Percentiles rank a stretch among this genome's conserved stretches.
Conservation (phyloP, 164 flowering plant species). For the Echeveria elegans region DNA sequence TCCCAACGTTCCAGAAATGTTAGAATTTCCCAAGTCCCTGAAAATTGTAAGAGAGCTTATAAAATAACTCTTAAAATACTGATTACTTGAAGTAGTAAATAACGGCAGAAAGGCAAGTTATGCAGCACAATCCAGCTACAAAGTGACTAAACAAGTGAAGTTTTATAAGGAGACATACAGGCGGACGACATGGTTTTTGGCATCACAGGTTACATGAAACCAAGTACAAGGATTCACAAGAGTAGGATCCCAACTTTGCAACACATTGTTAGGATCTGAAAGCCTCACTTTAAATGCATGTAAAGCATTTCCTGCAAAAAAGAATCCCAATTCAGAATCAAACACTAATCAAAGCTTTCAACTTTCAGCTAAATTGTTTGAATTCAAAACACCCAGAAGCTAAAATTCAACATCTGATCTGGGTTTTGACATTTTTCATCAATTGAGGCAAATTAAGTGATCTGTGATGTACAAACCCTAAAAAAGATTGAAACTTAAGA, state of each 20-base stretch:
- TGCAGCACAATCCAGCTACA: background rate
- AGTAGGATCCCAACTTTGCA: constrained; percentile 93
- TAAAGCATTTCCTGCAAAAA: constrained; percentile 57
- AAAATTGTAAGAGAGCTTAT: no score
- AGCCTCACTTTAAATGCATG: constrained; percentile 52
- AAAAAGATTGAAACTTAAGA: background rate
- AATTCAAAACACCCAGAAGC: background rate
- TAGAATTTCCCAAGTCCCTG: constrained; percentile 85
- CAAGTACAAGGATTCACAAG: constrained; percentile 89
- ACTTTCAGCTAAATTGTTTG: background rate
- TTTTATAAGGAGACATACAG: constrained; percentile 36
- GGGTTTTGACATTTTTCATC: background rate
- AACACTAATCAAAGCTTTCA: background rate
- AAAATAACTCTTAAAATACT: no score
- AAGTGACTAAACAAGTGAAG: background rate
- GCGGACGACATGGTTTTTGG: constrained; percentile 60
- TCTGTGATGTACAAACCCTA: background rate
- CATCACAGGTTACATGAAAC: constrained; percentile 82
- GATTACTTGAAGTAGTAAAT: no score
- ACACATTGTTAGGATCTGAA: constrained; percentile 60
- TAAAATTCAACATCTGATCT: background rate
- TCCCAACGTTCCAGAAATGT: constrained; percentile 67
- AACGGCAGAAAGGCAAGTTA: background rate
- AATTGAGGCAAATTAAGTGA: background rate
- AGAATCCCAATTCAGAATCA: background rate